phyloP scores from a whole-genome alignment of 176 grass and related monocot genomes.

The Avena sativa region DNA sequence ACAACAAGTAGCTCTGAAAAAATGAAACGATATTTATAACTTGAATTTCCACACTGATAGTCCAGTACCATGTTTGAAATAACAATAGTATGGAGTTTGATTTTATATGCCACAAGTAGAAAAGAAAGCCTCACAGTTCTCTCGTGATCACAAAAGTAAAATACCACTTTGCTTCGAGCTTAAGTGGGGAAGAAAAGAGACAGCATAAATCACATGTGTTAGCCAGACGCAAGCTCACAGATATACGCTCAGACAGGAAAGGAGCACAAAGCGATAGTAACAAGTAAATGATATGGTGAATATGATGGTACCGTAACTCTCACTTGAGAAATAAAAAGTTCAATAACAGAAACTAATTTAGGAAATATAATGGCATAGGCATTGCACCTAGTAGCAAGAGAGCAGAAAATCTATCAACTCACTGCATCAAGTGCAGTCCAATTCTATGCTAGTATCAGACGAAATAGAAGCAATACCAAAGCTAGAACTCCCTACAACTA shows the following conservation, averaged over 20 bases:
- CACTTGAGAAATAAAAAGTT: conserved; percentile 2
- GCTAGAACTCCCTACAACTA: conserved; percentile 7
- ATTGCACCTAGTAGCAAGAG: conserved; percentile 6
- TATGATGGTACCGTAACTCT: conserved; percentile 8
- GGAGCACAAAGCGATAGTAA: not conserved
- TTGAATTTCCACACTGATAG: not conserved
- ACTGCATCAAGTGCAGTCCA: conserved; percentile 6
- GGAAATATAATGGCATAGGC: not conserved
- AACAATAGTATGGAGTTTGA: not conserved
- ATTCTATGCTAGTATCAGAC: conserved; percentile 6
- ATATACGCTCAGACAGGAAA: not conserved
- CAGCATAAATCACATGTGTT: conserved; percentile 15
- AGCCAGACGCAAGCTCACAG: not conserved
- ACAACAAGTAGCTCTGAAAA: conserved; percentile 16
- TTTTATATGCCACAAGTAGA: conserved; percentile 26
- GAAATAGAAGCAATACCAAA: conserved; percentile 34
- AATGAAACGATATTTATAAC: conserved; percentile 1
- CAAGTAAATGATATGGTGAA: conserved; percentile 19
- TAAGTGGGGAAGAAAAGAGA: conserved; percentile 8
- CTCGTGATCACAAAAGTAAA: conserved; percentile 13
- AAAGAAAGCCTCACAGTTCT: conserved; percentile 31
- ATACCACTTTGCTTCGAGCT: conserved; percentile 24
- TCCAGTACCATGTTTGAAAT: conserved; percentile 21
- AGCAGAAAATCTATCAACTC: not conserved
- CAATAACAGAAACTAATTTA: conserved; percentile 12